These are phyloP conservation scores for Rosellinia necatrix DNA, from an alignment of 2,329 filamentous ascomycete species.

Conservation along the genomic window DNA sequence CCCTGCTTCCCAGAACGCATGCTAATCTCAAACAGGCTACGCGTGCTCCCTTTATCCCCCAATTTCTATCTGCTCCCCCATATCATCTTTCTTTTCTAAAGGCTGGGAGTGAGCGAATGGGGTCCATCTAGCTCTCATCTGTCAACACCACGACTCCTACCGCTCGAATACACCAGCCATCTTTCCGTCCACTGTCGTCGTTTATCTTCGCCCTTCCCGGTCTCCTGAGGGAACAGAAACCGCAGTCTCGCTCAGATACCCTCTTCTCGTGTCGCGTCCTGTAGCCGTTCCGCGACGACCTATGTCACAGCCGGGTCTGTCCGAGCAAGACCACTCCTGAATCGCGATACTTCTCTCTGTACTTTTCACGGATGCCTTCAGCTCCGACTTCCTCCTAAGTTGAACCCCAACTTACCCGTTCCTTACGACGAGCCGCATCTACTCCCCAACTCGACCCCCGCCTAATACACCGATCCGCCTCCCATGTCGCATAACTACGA, in stretches of 20 bases:
- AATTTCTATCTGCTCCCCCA: conserved; percentile 26
- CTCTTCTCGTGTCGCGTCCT: conserved; percentile 17
- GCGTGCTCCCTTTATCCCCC: conserved; percentile 38
- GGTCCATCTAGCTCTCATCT: conserved; percentile 28
- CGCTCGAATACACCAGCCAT: conserved; percentile 23
- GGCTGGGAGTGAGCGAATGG: conserved; percentile 27
- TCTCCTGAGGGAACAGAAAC: conserved; percentile 10
- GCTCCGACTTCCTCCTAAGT: conserved; percentile 33
- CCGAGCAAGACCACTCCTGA: conserved; percentile 32
- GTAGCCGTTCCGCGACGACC: conserved; percentile 11
- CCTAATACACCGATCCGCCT: conserved; percentile 34
- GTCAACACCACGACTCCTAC: conserved; percentile 19
- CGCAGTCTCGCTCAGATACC: conserved; percentile 7
- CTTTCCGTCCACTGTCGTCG: conserved; percentile 17
- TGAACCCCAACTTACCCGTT: conserved; percentile 21
- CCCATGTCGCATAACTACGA: conserved; percentile 93
- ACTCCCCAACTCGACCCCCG: conserved; percentile 21
- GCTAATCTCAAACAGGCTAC: conserved; percentile 34
- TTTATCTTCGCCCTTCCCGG: conserved; percentile 20
- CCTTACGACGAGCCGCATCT: conserved; percentile 29
- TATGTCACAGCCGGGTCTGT: conserved; percentile 15
- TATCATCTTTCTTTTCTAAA: conserved; percentile 28
- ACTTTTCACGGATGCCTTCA: conserved; percentile 39
- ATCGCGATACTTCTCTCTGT: conserved; percentile 23
- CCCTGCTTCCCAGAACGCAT: conserved; percentile 25